Base-by-base conservation (phyloP, 2,329 filamentous ascomycete species). In the Zopfia rhizophila region DNA sequence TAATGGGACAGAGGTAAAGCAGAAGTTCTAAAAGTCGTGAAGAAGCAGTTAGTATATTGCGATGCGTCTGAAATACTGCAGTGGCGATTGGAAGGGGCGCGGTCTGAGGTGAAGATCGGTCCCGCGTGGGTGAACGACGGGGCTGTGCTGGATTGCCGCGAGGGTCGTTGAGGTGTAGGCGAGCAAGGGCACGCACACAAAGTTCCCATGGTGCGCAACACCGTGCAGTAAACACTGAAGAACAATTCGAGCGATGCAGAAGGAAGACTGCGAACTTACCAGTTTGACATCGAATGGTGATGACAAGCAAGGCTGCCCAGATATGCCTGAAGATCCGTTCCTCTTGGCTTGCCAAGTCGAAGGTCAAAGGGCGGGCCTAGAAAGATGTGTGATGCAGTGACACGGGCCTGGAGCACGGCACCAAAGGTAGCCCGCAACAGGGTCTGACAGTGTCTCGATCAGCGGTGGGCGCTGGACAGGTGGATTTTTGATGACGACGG, bases 41-140 rank as follows among this genome's bases (percentile, higher is more conserved):
- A 43, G 47, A 55, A 22, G 48, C 53, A 55, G 61, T 69, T 55
- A 69, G 66, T 65, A 69, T 67, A 53, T 58, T 58, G 65, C 7
- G 11, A 31, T 7, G 6, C 6, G 22, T 5, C 11, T 7, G 29
- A 31, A 14, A 14, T 14, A n/a, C 7, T 12, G 19, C 22, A 13
- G 35, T 38, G 35, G 35, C 35, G 35, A 25, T 8, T 38, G 35
- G 12, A 22, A 16, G 12, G 12, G 22, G 35, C 7, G 18, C 12
- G 12, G 21, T 19, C 35, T 38, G 35, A 38, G 19, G 35, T 38
- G 24, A 11, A 22, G 21, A 17, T 13, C 19, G 14, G 35, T 25
- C 19, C 35, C 35, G 35, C 19, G 14, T 11, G 19, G 35, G 14
- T 22, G 19, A 38, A 22, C 17, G 35, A 38, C n/a, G n/a, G n/a